phyloP scores from a whole-genome alignment of 768 basidiomycete species.

The Collybiopsis confluens region DNA sequence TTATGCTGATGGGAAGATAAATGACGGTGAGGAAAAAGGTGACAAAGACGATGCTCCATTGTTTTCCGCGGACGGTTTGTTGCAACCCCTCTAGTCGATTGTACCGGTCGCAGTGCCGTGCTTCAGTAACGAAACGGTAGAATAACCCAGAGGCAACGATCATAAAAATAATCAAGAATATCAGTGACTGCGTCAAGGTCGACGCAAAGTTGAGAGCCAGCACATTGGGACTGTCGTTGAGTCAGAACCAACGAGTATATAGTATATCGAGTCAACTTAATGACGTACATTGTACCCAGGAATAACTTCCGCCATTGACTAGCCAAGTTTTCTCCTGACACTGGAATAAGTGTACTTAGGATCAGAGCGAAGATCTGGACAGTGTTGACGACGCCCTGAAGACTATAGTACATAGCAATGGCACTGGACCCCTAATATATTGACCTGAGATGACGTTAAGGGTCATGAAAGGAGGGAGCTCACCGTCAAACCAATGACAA shows the following conservation, averaged over 20 bases:
- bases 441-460: constrained; percentile 1
- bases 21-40: constrained; percentile 65
- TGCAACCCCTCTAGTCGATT: constrained; percentile 53
- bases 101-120: constrained; percentile 43
- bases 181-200: constrained; percentile 51
- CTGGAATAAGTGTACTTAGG: constrained; percentile 50
- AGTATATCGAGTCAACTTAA: not conserved
- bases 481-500: constrained; percentile 55
- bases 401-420: constrained; percentile 63
- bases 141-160: constrained; percentile 47
- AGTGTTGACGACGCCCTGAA: constrained; percentile 65
- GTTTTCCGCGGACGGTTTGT: constrained; percentile 32
- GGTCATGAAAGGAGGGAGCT: constrained; percentile 14
- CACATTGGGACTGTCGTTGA: constrained; percentile 54
- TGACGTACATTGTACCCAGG: constrained; percentile 61
- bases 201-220: constrained; percentile 72
- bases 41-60: constrained; percentile 53
- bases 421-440: constrained; percentile 59
- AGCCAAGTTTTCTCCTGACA: constrained; percentile 30
- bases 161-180: constrained; percentile 60
- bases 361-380: constrained; percentile 71
- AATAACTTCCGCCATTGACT: constrained; percentile 56
- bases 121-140: constrained; percentile 54
- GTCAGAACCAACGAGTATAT: constrained; percentile 7
- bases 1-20: constrained; percentile 74